These are phyloP conservation scores for Maudiozyma bulderi DNA, from an alignment of 805 yeast genomes.

Conservation along the genomic window DNA sequence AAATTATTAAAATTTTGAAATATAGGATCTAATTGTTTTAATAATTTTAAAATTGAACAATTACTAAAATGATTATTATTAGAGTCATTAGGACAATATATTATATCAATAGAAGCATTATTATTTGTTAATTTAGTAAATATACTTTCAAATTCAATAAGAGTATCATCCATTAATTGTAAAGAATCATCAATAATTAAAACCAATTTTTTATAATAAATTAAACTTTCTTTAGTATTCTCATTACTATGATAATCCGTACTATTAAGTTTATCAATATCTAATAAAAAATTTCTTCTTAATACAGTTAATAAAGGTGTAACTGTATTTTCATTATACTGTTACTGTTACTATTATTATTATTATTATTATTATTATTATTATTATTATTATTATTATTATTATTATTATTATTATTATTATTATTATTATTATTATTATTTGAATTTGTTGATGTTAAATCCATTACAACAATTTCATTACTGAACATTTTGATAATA, in stretches of 20 bases:
- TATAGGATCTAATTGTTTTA: neutral
- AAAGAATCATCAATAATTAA: neutral
- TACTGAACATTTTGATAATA: neutral
- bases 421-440: neutral
- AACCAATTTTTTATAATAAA: neutral
- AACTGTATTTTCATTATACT: neutral
- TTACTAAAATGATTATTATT: neutral
- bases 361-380: no score
- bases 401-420: no score
- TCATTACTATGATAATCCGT: neutral
- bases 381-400: no score
- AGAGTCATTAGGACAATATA: neutral
- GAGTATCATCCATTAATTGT: neutral
- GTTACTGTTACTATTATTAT: no score
- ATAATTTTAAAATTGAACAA: neutral
- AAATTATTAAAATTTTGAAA: conserved; percentile 4
- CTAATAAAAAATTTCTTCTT: neutral
- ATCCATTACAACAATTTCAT: neutral
- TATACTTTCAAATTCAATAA: neutral
- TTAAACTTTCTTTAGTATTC: neutral
- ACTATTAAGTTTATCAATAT: neutral
- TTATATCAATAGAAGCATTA: neutral
- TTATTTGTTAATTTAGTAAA: neutral
- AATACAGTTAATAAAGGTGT: neutral
- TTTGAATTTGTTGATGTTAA: neutral